A percentile compares a stretch with the other conserved stretches of the same genome.
These are phyloP conservation scores for Coemansia sp. DNA, from an alignment of 192 early-diverging fungal genomes.

Conservation along the genomic window DNA sequence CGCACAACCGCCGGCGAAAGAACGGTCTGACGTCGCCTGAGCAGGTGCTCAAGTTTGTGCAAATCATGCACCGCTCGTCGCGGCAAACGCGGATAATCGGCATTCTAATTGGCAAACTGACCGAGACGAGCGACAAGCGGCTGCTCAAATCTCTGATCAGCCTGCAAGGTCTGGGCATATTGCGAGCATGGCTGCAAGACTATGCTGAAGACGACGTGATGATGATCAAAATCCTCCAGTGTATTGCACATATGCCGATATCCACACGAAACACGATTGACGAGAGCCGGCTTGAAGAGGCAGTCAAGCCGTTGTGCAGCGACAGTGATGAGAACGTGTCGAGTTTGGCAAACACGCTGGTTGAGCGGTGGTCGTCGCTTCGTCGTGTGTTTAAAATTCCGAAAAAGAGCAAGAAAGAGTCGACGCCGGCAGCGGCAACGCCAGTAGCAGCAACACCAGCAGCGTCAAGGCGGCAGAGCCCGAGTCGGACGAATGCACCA, in stretches of 20 bases:
- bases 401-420: constrained; percentile 43
- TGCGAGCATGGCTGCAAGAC: constrained; percentile 59
- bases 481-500: constrained; percentile 16
- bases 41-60: constrained; percentile 73
- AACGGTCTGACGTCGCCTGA: constrained; percentile 64
- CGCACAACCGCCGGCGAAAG: constrained; percentile 18
- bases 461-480: constrained; percentile 33
- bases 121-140: constrained; percentile 56
- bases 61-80: constrained; percentile 67
- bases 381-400: constrained; percentile 50
- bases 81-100: constrained; percentile 58
- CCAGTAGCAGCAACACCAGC: constrained; percentile 20
- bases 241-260: constrained; percentile 77
- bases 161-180: constrained; percentile 39
- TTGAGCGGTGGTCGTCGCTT: constrained; percentile 43
- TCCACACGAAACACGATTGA: constrained; percentile 76
- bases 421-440: constrained; percentile 17
- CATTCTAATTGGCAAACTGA: constrained; percentile 63
- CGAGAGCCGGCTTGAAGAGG: constrained; percentile 72
- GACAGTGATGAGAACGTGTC: constrained; percentile 49
- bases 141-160: constrained; percentile 70
- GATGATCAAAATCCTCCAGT: constrained; percentile 62
- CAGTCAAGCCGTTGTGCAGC: constrained; percentile 52
- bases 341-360: constrained; percentile 24
- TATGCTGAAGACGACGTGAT: constrained; percentile 64